phyloP scores from a whole-genome alignment of 352 stramenopile genomes.

The Pelagophyceae sp. region DNA sequence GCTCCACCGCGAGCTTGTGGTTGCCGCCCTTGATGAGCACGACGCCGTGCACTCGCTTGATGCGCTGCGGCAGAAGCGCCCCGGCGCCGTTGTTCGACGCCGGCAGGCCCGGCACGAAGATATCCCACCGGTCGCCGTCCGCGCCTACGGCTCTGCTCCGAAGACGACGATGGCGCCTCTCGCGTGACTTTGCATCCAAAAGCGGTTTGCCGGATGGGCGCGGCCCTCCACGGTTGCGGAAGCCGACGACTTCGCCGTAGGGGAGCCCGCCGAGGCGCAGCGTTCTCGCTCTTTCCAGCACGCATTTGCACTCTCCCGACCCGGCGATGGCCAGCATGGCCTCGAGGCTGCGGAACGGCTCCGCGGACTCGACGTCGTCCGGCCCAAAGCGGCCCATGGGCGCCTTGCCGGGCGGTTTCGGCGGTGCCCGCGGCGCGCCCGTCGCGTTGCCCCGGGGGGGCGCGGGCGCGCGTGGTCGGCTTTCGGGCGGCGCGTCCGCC shows the following conservation, averaged over 20 bases:
- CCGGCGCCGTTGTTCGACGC: not conserved
- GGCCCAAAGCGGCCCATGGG: not conserved
- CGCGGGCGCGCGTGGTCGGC: too few species aligned
- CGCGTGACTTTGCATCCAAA: too few species aligned
- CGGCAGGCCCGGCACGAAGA: constrained; percentile 3
- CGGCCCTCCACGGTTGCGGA: constrained; percentile 17
- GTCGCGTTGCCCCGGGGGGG: too few species aligned
- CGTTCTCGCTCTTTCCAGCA: not conserved
- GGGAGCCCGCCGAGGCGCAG: not conserved
- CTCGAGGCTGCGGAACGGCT: constrained; percentile 15
- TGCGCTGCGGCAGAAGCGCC: not conserved
- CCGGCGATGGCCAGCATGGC: constrained; percentile 10
- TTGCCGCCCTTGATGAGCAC: constrained; percentile 20
- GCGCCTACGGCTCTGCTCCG: too few species aligned
- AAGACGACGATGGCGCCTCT: too few species aligned
- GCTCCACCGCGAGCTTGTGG: constrained; percentile 18
- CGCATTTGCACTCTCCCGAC: not conserved
- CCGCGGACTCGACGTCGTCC: not conserved
- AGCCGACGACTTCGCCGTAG: constrained; percentile 22
- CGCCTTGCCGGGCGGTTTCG: not conserved
- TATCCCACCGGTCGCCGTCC: constrained; percentile 17
- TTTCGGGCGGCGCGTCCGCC: too few species aligned
- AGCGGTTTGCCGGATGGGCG: too few species aligned
- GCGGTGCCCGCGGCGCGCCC: too few species aligned
- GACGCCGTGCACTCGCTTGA: constrained; percentile 3